Evolutionary conservation across 345 rosid species (phyloP), one percentile per base, ranked within the genome.

Genomic region (Streptanthus diversifolius): DNA sequence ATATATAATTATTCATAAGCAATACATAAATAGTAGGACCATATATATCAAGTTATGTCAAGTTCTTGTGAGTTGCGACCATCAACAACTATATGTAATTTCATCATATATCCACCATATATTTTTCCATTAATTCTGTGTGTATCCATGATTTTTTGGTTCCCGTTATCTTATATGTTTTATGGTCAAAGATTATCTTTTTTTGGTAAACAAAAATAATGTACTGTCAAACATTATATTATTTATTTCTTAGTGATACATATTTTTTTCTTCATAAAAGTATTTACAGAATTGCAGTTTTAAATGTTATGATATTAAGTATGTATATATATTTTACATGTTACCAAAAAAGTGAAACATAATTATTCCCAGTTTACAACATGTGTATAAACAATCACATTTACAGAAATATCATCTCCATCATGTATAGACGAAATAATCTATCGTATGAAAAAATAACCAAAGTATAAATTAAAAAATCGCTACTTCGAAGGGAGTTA

Each of bases 71-170:
- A 41, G 41, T 68, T 55, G 54, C 55, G 41, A 43, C 64, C 1
- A 56, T 68, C 64, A 68, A 56, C 63, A 52, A 32, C 44, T 30
- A 55, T 22, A 29, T 56, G 54, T 41, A 30, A 54, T 30, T 56
- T 30, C 64, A 68, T 68, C 63, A 41, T 55, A 49, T 43, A 18
- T 68, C 53, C 19, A 68, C 62, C 47, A 37, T 3, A 52, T 52
- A 18, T 9, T 66, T 67, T 53, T 19, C 24, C 24, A 3, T 48
- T 65, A 12, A n/a, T n/a, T 63, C 10, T 44, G 55, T 45, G 41
- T 64, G 47, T 18, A 30, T 35, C 6, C 19, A 29, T 18, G 11
- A 11, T 24, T 27, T 51, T 47, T 3, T 8, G 11, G 51, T 17
- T 45, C 24, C 51, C 24, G 10, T 43, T 43, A 15, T 43, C 19